These are phyloP conservation scores for Chamaenerion angustifolium DNA, from an alignment of 345 rosid species.

Conservation along the genomic window DNA sequence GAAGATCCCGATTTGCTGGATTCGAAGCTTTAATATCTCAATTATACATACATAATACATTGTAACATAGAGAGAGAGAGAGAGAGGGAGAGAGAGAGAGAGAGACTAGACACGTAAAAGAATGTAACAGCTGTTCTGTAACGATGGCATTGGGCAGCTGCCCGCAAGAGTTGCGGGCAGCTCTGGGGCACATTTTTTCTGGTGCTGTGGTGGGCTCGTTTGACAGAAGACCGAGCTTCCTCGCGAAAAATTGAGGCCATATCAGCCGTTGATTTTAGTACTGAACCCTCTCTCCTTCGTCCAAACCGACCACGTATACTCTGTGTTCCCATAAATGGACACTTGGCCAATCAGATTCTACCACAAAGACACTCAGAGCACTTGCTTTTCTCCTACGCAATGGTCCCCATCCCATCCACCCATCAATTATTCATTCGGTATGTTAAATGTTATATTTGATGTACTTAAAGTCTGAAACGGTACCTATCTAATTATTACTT, in stretches of 20 bases:
- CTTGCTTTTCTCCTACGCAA: too few species aligned
- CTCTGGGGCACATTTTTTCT: too few species aligned
- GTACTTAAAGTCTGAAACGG: too few species aligned
- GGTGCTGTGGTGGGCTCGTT: neutral
- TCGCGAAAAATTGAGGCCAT: neutral
- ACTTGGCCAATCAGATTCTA: too few species aligned
- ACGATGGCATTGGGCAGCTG: constrained; percentile 1
- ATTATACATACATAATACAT: too few species aligned
- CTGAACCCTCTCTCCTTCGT: neutral
- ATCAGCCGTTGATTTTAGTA: neutral
- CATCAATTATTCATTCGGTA: too few species aligned
- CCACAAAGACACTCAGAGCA: too few species aligned
- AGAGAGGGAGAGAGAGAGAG: neutral
- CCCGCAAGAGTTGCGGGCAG: neutral
- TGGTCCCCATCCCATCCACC: too few species aligned
- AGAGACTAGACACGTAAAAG: neutral
- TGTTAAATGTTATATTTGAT: too few species aligned
- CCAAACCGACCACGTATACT: neutral
- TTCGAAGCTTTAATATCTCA: neutral
- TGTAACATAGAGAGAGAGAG: neutral
- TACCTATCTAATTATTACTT: too few species aligned
- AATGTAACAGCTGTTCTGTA: neutral
- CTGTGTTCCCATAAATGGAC: too few species aligned
- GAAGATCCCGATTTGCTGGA: neutral
- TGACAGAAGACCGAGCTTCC: neutral